These are phyloP conservation scores for Bruguiera hainesii DNA, from an alignment of 441 rosid genomes.

Conservation along the genomic window DNA sequence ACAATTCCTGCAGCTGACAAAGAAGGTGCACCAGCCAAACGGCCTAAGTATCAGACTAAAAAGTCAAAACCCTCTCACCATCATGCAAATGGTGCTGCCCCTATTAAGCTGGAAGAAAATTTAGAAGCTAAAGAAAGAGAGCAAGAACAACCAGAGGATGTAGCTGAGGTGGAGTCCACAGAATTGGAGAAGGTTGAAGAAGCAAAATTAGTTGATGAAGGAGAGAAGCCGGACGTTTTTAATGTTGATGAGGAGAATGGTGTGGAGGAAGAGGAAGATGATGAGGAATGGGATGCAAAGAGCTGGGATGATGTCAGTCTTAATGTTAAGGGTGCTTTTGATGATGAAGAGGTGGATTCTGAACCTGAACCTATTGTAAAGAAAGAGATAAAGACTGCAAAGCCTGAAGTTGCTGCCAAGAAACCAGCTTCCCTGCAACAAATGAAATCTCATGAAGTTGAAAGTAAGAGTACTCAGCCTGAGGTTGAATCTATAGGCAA, in stretches of 20 bases:
- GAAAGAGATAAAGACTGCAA: conserved; percentile 45
- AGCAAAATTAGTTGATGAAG: conserved; percentile 35
- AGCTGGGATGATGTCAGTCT: conserved; percentile 92
- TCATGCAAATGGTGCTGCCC: conserved; percentile 52
- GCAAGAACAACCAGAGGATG: conserved; percentile 38
- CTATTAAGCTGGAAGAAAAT: conserved; percentile 47
- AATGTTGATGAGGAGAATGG: conserved; percentile 51
- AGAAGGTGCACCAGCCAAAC: conserved; percentile 54
- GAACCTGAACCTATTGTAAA: conserved; percentile 47
- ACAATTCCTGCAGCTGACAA: conserved; percentile 45
- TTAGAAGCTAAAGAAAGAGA: conserved; percentile 43
- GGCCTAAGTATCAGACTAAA: conserved; percentile 79
- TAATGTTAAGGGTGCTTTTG: conserved; percentile 74
- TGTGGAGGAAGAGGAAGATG: conserved; percentile 69
- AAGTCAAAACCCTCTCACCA: conserved; percentile 65
- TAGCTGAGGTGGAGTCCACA: conserved; percentile 35
- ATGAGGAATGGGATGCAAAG: conserved; percentile 97
- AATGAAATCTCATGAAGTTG: conserved; percentile 31
- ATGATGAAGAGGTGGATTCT: conserved; percentile 81
- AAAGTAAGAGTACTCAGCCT: conserved; percentile 27
- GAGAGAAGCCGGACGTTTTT: conserved; percentile 45
- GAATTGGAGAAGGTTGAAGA: conserved; percentile 51
- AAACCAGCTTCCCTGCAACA: conserved; percentile 25
- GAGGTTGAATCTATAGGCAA: conserved; percentile 37
- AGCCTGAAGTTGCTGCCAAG: conserved; percentile 33